phyloP scores from a whole-genome alignment of 2,329 filamentous ascomycete genomes.

The Paraconiothyrium sp. region DNA sequence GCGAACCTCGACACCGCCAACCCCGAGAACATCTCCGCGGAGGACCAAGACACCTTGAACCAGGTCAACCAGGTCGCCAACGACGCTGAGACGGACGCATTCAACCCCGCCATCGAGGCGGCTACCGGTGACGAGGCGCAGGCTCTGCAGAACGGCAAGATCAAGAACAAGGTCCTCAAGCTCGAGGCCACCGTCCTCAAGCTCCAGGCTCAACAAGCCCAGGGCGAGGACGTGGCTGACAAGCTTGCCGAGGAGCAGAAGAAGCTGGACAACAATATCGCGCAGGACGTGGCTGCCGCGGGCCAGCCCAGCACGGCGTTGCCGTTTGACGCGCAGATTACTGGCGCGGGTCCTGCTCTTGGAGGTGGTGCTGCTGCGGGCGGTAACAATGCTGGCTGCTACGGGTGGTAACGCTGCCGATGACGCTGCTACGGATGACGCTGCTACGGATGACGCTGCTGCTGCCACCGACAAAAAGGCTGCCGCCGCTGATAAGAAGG shows the following conservation, averaged over 20 bases:
- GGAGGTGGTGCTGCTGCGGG: neutral
- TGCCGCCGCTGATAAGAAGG: neutral
- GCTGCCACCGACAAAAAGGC: neutral
- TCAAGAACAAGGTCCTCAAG: slow-evolving; percentile 70
- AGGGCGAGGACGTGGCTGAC: slow-evolving; percentile 59
- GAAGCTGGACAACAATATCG: slow-evolving; percentile 65
- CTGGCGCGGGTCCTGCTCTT: slow-evolving; percentile 25
- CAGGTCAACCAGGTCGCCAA: slow-evolving; percentile 64
- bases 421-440: neutral
- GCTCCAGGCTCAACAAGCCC: slow-evolving; percentile 62
- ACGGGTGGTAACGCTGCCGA: neutral
- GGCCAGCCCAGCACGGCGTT: slow-evolving; percentile 55
- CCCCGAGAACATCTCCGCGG: slow-evolving; percentile 57
- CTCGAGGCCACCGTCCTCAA: slow-evolving; percentile 62
- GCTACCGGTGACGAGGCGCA: slow-evolving; percentile 56
- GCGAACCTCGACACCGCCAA: slow-evolving; percentile 60
- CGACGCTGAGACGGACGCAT: slow-evolving; percentile 62
- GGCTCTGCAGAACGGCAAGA: slow-evolving; percentile 64
- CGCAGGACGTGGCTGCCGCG: slow-evolving; percentile 58
- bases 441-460: neutral
- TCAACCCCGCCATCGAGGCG: slow-evolving; percentile 63
- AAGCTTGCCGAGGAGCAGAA: slow-evolving; percentile 59
- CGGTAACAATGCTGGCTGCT: neutral
- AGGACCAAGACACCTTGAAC: slow-evolving; percentile 62
- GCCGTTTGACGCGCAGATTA: slow-evolving; percentile 39